A percentile compares a stretch with the other conserved stretches of the same genome.
Evolutionary conservation across 345 rosid species (phyloP).

Genomic region (Pelargonium nanum): DNA sequence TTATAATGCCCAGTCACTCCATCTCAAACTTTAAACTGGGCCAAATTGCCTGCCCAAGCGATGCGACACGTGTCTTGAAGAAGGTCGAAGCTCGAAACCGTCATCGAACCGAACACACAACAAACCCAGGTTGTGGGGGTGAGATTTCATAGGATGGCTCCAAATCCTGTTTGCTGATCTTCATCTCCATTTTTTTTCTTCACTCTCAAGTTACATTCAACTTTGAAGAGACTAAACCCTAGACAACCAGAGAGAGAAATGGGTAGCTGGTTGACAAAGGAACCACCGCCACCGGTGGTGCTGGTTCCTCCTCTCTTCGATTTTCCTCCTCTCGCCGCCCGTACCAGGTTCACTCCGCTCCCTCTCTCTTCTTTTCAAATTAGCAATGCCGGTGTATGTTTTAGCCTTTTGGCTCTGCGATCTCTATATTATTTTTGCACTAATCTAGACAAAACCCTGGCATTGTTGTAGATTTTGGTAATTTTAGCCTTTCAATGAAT

Average conservation of each 20-base stretch:
- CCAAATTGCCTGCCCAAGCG: too few relatives aligned
- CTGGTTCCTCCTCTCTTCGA: conserved; percentile 90
- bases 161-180: too few relatives aligned
- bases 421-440: neutral
- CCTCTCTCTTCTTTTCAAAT: neutral
- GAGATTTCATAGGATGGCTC: too few relatives aligned
- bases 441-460: neutral
- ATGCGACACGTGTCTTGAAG: too few relatives aligned
- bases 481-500: too few relatives aligned
- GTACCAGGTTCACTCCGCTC: conserved; percentile 40
- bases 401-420: neutral
- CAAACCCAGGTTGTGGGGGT: neutral
- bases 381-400: neutral
- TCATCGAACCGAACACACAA: too few relatives aligned
- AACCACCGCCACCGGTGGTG: conserved; percentile 76
- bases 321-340: conserved; percentile 84
- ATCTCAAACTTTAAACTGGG: too few relatives aligned
- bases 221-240: neutral
- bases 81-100: too few relatives aligned
- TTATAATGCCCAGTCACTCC: too few relatives aligned
- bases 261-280: conserved; percentile 55
- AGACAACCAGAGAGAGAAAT: conserved; percentile 9
- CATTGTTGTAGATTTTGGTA: neutral
- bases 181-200: too few relatives aligned
- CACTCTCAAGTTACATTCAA: too few relatives aligned